Base-by-base conservation (phyloP, 2,329 filamentous ascomycete genomes). In the Pseudogymnoascus pannorum region DNA sequence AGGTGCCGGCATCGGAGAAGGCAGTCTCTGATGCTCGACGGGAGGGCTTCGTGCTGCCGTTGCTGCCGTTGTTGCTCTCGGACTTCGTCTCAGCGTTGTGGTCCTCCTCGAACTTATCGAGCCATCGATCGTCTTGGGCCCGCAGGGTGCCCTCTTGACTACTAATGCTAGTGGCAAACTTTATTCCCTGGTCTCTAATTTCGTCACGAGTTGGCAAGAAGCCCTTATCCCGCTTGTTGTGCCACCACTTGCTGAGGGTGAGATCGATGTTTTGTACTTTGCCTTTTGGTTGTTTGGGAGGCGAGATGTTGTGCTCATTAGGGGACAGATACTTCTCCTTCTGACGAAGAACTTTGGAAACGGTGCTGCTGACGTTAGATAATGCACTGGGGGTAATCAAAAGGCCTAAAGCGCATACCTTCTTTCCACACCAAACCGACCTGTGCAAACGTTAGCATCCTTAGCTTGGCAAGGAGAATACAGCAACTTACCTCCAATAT, bases 61-160 rank as follows among this genome's bases (percentile, higher is more conserved):
- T 78, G 14, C n/a, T n/a, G n/a, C n/a, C n/a, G n/a, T n/a, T n/a
- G n/a, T n/a, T n/a, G n/a, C n/a, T 96, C 72, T 91, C 85, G 78
- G 97, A 96, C 18, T 29, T 51, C 14, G 7, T 29, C 35, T 67
- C 66, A 36, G 71, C 68, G 5, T 70, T 78, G 16, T 76, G 76
- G 76, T 93, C 96, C 72, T 91, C 85, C 78, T 96, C 97, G 79
- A 97, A 97, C 72, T 94, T 95, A 70, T 96, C 91, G 33, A 97
- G 81, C 92, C 93, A 97, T 67, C 81, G 86, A 29, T 84, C 79
- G 67, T 84, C 94, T 66, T 91, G 83, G 57, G 83, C 83, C 68
- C 88, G 89, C 61, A 88, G 75, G 58, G 90, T 84, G 65, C 81
- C 85, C 60, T 96, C 91, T 3, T 86, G 83, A 62, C 86, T 85